Conservation (phyloP, 306 rosid species). For the Vachellia pachyceras region DNA sequence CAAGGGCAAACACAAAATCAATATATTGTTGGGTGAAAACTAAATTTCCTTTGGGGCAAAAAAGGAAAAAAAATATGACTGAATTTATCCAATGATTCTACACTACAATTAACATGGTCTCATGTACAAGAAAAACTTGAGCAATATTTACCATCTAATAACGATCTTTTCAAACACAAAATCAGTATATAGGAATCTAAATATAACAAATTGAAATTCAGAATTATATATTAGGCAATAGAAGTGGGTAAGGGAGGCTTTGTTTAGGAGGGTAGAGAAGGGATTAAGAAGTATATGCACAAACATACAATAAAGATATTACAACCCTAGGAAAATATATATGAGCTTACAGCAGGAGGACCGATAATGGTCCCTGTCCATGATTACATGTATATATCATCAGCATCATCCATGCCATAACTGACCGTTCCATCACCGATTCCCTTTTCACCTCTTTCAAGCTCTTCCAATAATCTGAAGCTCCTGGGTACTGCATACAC, state of each 20-base stretch:
- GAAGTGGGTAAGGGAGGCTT: neutral
- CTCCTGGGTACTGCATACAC: constrained; percentile 82
- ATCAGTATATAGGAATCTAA: neutral
- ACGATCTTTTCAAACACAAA: neutral
- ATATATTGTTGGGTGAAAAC: constrained; percentile 4
- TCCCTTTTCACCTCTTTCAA: constrained; percentile 99
- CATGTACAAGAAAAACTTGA: neutral
- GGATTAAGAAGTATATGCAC: neutral
- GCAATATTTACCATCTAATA: constrained; percentile 4
- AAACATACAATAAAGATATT: neutral
- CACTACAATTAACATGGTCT: neutral
- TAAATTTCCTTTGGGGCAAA: constrained; percentile 7
- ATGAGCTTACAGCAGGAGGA: constrained; percentile 78
- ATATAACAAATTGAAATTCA: neutral
- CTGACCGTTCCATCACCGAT: constrained; percentile 99
- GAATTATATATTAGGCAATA: neutral
- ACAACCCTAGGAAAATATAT: constrained; percentile 1
- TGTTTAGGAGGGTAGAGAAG: neutral
- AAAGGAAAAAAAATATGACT: neutral
- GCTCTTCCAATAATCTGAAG: constrained; percentile 96
- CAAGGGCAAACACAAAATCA: constrained; percentile 25
- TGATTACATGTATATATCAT: constrained; percentile 91
- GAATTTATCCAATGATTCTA: neutral
- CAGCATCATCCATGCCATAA: constrained; percentile 99
- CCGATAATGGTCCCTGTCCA: constrained; percentile 99